A percentile compares a stretch with the other conserved stretches of the same genome.
Evolutionary conservation across 2,329 filamentous ascomycete species (phyloP).

Genomic region (Drechslerella stenobrocha): DNA sequence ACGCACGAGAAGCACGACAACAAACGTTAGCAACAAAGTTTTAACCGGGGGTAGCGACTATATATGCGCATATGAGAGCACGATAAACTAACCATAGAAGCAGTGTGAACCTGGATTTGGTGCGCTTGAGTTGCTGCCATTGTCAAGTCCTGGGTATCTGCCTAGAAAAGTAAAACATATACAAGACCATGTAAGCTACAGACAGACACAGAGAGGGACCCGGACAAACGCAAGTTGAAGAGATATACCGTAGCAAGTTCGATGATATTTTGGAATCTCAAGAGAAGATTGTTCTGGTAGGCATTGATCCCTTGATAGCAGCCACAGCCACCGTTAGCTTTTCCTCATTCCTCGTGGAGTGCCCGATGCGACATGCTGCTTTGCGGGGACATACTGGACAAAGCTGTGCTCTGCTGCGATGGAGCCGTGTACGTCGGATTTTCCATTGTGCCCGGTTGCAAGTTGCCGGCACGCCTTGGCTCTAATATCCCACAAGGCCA

Average conservation of each 20-base stretch:
- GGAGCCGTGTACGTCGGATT: constrained; percentile 31
- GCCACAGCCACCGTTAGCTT: constrained; percentile 54
- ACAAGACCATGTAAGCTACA: constrained; percentile 11
- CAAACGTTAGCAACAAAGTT: constrained; percentile 4
- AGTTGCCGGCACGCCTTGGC: not conserved
- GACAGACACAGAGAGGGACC: not conserved
- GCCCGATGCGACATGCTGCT: constrained; percentile 58
- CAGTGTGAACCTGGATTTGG: constrained; percentile 64
- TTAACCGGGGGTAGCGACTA: not conserved
- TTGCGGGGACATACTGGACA: constrained; percentile 42
- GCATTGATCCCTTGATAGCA: constrained; percentile 20
- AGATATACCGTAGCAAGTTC: constrained; percentile 59
- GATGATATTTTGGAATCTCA: constrained; percentile 62
- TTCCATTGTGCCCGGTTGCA: constrained; percentile 34
- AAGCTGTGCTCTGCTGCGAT: constrained; percentile 42
- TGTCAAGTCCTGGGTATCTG: constrained; percentile 61
- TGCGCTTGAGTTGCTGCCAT: constrained; percentile 64
- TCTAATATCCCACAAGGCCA: not conserved
- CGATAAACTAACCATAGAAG: constrained; percentile 60
- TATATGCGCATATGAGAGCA: not conserved
- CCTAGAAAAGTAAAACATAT: constrained; percentile 54
- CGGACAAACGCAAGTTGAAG: not conserved
- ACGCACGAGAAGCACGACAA: not conserved
- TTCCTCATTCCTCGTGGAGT: too few relatives aligned
- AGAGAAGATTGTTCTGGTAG: constrained; percentile 33